phyloP scores from a whole-genome alignment of 1,284 basidiomycete species.

The Gastroboletus turbinatus region DNA sequence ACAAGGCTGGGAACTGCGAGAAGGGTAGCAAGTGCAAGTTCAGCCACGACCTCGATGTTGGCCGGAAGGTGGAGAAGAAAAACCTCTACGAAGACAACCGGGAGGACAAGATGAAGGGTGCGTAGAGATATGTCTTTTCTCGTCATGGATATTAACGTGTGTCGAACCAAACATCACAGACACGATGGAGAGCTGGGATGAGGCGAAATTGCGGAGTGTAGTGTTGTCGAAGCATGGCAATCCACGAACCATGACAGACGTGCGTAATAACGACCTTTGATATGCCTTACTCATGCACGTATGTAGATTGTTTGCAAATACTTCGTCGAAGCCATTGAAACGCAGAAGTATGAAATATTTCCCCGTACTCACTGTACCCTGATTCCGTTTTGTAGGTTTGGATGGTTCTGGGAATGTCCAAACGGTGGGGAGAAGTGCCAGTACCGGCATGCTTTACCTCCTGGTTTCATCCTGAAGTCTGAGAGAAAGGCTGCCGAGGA shows the following conservation, averaged over 20 bases:
- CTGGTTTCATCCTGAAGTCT: slow-evolving; percentile 92
- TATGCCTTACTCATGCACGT: slow-evolving; percentile 4
- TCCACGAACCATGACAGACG: slow-evolving; percentile 90
- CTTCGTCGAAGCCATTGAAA: slow-evolving; percentile 97
- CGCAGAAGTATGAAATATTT: slow-evolving; percentile 67
- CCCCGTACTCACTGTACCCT: background rate
- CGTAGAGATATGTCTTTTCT: slow-evolving; percentile 26
- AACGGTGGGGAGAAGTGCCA: slow-evolving; percentile 83
- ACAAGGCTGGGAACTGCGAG: slow-evolving; percentile 86
- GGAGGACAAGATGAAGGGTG: slow-evolving; percentile 78
- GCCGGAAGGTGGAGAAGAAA: slow-evolving; percentile 93
- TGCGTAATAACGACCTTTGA: slow-evolving; percentile 38
- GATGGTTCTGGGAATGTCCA: slow-evolving; percentile 94
- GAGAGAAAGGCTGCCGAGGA: slow-evolving; percentile 86
- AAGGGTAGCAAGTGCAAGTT: slow-evolving; percentile 96
- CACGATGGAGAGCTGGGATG: slow-evolving; percentile 99
- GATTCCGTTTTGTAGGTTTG: slow-evolving; percentile 52
- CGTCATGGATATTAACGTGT: slow-evolving; percentile 3
- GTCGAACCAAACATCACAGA: slow-evolving; percentile 46
- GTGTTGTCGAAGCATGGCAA: slow-evolving; percentile 90
- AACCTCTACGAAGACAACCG: slow-evolving; percentile 91
- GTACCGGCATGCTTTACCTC: slow-evolving; percentile 94
- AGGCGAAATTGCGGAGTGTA: slow-evolving; percentile 87
- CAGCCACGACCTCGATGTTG: slow-evolving; percentile 89
- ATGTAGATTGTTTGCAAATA: slow-evolving; percentile 92